Percentiles rank a stretch among this genome's conserved stretches.
Evolutionary conservation across 371 early-diverging fungal species (phyloP).

Genomic region (Cokeromyces recurvatus): DNA sequence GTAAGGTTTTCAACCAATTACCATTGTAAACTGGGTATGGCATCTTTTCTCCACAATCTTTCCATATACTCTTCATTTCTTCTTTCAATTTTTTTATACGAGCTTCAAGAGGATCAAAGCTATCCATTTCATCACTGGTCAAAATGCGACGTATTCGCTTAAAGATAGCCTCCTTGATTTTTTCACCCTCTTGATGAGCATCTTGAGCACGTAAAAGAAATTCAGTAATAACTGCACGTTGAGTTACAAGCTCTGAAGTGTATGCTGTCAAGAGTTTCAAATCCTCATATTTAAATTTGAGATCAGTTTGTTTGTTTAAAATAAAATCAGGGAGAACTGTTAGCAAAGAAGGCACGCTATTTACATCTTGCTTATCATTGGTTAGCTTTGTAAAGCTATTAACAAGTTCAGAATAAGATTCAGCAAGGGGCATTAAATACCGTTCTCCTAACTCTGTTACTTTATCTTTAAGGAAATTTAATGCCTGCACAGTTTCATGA

Average conservation of each 20-base stretch:
- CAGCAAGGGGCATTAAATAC: slow-evolving; percentile 7
- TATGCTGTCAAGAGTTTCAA: slow-evolving; percentile 20
- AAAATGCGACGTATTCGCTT: slow-evolving; percentile 36
- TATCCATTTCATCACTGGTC: slow-evolving; percentile 18
- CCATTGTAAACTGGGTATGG: slow-evolving; percentile 28
- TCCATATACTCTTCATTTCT: slow-evolving; percentile 24
- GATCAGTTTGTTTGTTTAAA: slow-evolving; percentile 20
- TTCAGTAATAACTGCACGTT: slow-evolving; percentile 34
- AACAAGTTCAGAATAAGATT: slow-evolving; percentile 5
- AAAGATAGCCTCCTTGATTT: slow-evolving; percentile 27
- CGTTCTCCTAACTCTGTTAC: slow-evolving; percentile 26
- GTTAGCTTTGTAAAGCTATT: slow-evolving; percentile 4
- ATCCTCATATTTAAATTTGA: slow-evolving; percentile 25
- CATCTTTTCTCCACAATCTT: slow-evolving; percentile 31
- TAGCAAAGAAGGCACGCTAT: too few species aligned
- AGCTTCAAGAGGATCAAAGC: slow-evolving; percentile 10
- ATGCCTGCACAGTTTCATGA: slow-evolving; percentile 28
- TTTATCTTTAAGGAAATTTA: slow-evolving; percentile 32
- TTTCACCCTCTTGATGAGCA: slow-evolving; percentile 36
- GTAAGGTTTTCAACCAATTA: slow-evolving; percentile 15
- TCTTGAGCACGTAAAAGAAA: slow-evolving; percentile 40
- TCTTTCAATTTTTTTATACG: slow-evolving; percentile 20
- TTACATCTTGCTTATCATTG: too few species aligned
- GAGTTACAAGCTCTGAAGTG: slow-evolving; percentile 32
- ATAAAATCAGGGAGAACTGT: slow-evolving; percentile 15